phyloP scores from a whole-genome alignment of 495 filamentous ascomycete genomes.

The Trichocladium antarcticum region DNA sequence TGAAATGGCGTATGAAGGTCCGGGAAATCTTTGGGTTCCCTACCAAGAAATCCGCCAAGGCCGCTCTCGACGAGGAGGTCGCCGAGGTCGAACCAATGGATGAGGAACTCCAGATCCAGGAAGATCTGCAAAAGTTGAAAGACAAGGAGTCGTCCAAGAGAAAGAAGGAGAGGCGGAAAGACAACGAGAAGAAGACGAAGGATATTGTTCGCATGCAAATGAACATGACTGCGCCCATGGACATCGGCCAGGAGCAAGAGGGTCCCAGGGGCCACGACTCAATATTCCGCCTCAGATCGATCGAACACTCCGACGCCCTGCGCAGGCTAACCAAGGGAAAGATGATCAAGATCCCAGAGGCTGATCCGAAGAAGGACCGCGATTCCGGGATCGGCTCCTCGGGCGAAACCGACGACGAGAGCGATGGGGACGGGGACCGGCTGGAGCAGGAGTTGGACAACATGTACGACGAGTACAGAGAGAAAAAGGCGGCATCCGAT shows the following conservation, averaged over 20 bases:
- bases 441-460: conserved; percentile 76
- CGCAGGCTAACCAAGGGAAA: conserved; percentile 65
- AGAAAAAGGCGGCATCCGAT: conserved; percentile 63
- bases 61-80: conserved; percentile 51
- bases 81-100: conserved; percentile 81
- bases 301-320: conserved; percentile 62
- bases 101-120: conserved; percentile 80
- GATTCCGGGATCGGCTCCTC: conserved; percentile 47
- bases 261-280: conserved; percentile 62
- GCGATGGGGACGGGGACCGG: conserved; percentile 67
- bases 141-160: conserved; percentile 62
- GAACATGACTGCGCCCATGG: conserved; percentile 90
- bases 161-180: conserved; percentile 68
- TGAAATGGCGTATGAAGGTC: conserved; percentile 84
- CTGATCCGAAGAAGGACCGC: conserved; percentile 46
- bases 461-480: conserved; percentile 78
- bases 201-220: conserved; percentile 91
- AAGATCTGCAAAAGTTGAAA: conserved; percentile 67
- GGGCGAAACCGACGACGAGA: conserved; percentile 47
- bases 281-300: conserved; percentile 70
- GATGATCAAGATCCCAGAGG: conserved; percentile 51
- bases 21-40: conserved; percentile 84
- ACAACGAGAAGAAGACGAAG: conserved; percentile 82
- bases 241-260: conserved; percentile 89
- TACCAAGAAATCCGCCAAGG: conserved; percentile 53